These are phyloP conservation scores for Hirsutella minnesotensis DNA, from an alignment of 2,329 filamentous ascomycete genomes.

Conservation along the genomic window DNA sequence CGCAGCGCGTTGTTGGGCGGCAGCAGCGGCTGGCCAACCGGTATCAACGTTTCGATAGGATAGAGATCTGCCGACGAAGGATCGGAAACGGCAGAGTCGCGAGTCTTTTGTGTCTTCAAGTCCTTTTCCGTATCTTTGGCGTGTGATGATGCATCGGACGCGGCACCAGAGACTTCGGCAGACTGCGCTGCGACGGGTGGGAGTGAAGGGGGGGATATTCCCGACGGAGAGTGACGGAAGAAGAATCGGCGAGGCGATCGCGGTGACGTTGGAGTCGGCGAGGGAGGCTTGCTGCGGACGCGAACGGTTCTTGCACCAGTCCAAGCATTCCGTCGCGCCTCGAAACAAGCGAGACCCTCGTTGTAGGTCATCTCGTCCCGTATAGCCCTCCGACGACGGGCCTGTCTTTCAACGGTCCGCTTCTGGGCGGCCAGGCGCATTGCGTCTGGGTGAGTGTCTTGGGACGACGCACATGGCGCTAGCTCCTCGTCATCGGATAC, in stretches of 20 bases:
- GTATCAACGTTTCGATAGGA: conserved; percentile 53
- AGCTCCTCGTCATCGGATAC: conserved; percentile 37
- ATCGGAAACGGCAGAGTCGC: conserved; percentile 20
- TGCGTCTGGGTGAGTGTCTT: conserved; percentile 37
- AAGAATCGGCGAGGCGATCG: conserved; percentile 38
- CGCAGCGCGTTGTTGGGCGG: conserved; percentile 66
- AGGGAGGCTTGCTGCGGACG: conserved; percentile 33
- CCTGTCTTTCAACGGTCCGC: conserved; percentile 35
- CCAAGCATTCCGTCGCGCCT: conserved; percentile 70
- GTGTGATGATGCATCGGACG: conserved; percentile 30
- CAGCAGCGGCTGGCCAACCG: conserved; percentile 61
- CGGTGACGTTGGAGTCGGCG: conserved; percentile 29
- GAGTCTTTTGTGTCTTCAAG: conserved; percentile 18
- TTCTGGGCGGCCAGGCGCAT: conserved; percentile 29
- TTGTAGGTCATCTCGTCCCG: conserved; percentile 67
- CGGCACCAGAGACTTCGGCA: conserved; percentile 22
- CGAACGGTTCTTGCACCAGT: conserved; percentile 59
- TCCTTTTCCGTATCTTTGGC: conserved; percentile 23
- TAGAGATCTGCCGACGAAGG: conserved; percentile 16
- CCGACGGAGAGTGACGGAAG: conserved; percentile 33
- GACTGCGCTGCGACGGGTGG: conserved; percentile 11
- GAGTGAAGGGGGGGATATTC: conserved; percentile 22
- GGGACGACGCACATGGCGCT: conserved; percentile 28
- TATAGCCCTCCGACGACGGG: conserved; percentile 43
- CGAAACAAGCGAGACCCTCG: conserved; percentile 68